Evolutionary conservation across 164 flowering plant species (phyloP).

Genomic region (Piper longum): DNA sequence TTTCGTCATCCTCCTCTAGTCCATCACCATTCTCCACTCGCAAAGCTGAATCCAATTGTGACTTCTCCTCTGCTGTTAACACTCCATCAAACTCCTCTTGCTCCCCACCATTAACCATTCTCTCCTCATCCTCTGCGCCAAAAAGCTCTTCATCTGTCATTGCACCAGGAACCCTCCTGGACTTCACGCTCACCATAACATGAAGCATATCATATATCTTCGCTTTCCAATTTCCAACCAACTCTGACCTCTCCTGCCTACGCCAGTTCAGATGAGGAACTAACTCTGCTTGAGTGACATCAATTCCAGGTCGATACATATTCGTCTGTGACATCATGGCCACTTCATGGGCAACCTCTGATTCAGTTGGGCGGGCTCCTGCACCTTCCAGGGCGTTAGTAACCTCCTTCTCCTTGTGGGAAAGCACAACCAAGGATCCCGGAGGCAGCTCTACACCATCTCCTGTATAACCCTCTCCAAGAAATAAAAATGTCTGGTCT

Average conservation of each 20-base stretch:
- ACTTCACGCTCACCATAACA: slow-evolving; percentile 96
- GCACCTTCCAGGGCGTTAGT: slow-evolving; percentile 97
- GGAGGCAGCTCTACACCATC: slow-evolving; percentile 49
- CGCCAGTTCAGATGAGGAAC: slow-evolving; percentile 92
- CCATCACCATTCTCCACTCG: slow-evolving; percentile 59
- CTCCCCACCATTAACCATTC: slow-evolving; percentile 42
- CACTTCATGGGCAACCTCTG: slow-evolving; percentile 96
- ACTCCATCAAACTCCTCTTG: slow-evolving; percentile 71
- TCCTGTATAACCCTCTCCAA: slow-evolving; percentile 75
- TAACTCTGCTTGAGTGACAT: slow-evolving; percentile 97
- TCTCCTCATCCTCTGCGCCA: slow-evolving; percentile 70
- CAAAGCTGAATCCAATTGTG: slow-evolving; percentile 86
- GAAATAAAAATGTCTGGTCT: slow-evolving; percentile 87
- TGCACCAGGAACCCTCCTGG: slow-evolving; percentile 96
- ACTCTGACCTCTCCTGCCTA: slow-evolving; percentile 86
- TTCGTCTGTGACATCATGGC: slow-evolving; percentile 98
- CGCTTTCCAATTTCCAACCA: slow-evolving; percentile 94
- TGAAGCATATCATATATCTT: slow-evolving; percentile 95
- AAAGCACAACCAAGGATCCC: slow-evolving; percentile 83
- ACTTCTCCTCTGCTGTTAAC: slow-evolving; percentile 79
- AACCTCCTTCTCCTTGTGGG: slow-evolving; percentile 93
- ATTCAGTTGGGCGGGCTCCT: slow-evolving; percentile 79
- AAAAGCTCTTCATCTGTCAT: slow-evolving; percentile 99
- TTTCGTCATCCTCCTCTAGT: slow-evolving; percentile 49
- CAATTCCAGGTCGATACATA: slow-evolving; percentile 98